Percentiles rank a stretch among this genome's conserved stretches.
Conservation (phyloP, 2,329 filamentous ascomycete genomes). For the Anthostomella pinea region DNA sequence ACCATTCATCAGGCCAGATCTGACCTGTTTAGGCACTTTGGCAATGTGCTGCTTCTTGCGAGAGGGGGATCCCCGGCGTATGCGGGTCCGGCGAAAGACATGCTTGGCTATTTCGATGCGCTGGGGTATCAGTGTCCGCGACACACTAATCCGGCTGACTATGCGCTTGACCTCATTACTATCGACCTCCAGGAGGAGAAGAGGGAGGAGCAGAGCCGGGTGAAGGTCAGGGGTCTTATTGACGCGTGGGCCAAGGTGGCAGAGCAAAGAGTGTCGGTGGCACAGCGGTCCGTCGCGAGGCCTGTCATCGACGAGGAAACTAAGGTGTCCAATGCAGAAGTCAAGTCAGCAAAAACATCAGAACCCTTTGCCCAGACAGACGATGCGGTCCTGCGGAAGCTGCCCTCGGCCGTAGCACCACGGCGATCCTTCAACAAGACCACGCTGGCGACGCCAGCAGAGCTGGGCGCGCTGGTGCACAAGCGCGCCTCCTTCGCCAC, state of each 20-base stretch:
- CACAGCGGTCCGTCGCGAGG: background rate
- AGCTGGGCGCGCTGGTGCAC: constrained; percentile 66
- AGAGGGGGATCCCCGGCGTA: constrained; percentile 68
- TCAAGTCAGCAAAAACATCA: no score
- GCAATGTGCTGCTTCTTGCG: constrained; percentile 68
- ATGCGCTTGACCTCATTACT: constrained; percentile 73
- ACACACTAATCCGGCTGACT: constrained; percentile 75
- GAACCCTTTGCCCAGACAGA: no score
- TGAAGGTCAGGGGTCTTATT: constrained; percentile 60
- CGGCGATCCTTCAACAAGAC: constrained; percentile 43
- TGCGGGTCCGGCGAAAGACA: constrained; percentile 58
- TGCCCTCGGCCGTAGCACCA: constrained; percentile 23
- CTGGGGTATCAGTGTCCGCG: constrained; percentile 63
- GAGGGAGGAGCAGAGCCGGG: constrained; percentile 60
- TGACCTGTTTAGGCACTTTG: constrained; percentile 69
- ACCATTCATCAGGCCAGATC: constrained; percentile 77
- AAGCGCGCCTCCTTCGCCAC: constrained; percentile 58
- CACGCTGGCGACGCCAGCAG: constrained; percentile 62
- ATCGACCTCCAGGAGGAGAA: constrained; percentile 67
- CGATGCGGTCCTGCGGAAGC: constrained; percentile 12
- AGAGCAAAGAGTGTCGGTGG: no score
- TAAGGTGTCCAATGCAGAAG: constrained; percentile 25
- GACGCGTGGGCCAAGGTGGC: constrained; percentile 47
- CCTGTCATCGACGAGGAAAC: constrained; percentile 27
- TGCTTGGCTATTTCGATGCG: constrained; percentile 62